Evolutionary conservation across 2,329 filamentous ascomycete genomes (phyloP).

Genomic region (Alternaria atra): DNA sequence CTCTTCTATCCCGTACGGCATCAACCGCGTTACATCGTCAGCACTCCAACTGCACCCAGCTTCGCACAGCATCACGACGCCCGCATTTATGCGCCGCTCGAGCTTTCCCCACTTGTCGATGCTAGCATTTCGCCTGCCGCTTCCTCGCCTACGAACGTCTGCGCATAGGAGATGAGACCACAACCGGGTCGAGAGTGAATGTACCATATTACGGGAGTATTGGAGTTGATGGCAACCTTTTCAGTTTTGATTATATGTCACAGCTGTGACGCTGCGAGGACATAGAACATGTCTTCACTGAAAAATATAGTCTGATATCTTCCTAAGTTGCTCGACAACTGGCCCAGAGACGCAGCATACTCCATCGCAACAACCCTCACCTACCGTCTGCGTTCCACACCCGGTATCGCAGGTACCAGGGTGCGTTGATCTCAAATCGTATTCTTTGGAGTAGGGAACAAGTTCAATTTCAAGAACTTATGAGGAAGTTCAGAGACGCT

Average conservation of each 20-base stretch:
- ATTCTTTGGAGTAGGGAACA: conserved; percentile 37
- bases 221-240: conserved; percentile 7
- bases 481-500: conserved; percentile 55
- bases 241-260: conserved; percentile 49
- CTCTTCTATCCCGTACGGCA: conserved; percentile 38
- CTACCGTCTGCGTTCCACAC: conserved; percentile 55
- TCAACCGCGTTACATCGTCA: conserved; percentile 53
- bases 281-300: conserved; percentile 55
- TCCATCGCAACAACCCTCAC: conserved; percentile 51
- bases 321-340: conserved; percentile 45
- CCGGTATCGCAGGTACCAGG: conserved; percentile 56
- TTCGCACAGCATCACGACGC: conserved; percentile 53
- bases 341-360: conserved; percentile 44
- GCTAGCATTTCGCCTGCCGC: conserved; percentile 34
- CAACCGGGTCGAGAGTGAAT: conserved; percentile 57
- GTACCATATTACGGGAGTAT: conserved; percentile 38
- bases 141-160: conserved; percentile 39
- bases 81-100: conserved; percentile 45
- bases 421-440: conserved; percentile 53
- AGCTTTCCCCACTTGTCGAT: conserved; percentile 42
- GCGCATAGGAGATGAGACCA: conserved; percentile 56
- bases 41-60: conserved; percentile 47
- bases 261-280: conserved; percentile 44
- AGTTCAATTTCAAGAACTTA: conserved; percentile 50
- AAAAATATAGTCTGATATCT: conserved; percentile 55